A percentile compares a stretch with the other conserved stretches of the same genome.
phyloP scores from a whole-genome alignment of 2,329 filamentous ascomycete species.

The Colletotrichum spinosum region DNA sequence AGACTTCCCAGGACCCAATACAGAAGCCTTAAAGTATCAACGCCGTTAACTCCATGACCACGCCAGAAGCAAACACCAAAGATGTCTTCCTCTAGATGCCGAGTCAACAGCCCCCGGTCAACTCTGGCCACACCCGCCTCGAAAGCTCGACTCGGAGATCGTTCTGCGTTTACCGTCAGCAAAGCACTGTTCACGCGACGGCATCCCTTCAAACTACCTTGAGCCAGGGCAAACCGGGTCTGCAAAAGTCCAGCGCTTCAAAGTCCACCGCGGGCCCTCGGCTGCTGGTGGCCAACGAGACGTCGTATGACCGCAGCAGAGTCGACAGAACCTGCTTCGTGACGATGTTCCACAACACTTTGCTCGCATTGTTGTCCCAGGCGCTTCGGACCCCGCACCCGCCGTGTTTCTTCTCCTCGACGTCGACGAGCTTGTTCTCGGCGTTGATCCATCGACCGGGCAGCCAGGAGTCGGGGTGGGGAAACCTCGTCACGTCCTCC shows the following conservation, averaged over 20 bases:
- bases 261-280: constrained; percentile 20
- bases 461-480: constrained; percentile 34
- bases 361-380: constrained; percentile 25
- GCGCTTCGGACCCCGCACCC: constrained; percentile 18
- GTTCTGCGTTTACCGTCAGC: constrained; percentile 4
- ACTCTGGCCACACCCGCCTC: constrained; percentile 28
- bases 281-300: constrained; percentile 31
- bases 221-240: constrained; percentile 35
- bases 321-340: constrained; percentile 29
- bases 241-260: constrained; percentile 35
- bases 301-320: constrained; percentile 37
- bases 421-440: constrained; percentile 27
- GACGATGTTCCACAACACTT: constrained; percentile 35
- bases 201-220: constrained; percentile 5
- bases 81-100: no score
- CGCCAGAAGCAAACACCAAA: no score
- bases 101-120: constrained; percentile 26
- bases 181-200: neutral
- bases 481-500: constrained; percentile 11
- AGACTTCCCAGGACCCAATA: no score
- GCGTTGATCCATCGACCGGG: constrained; percentile 39
- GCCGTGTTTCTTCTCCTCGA: constrained; percentile 9
- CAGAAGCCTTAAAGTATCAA: no score
- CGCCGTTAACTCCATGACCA: no score
- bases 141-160: constrained; percentile 23